phyloP scores from a whole-genome alignment of 495 filamentous ascomycete genomes.

The Trichodelitschia bisporula region DNA sequence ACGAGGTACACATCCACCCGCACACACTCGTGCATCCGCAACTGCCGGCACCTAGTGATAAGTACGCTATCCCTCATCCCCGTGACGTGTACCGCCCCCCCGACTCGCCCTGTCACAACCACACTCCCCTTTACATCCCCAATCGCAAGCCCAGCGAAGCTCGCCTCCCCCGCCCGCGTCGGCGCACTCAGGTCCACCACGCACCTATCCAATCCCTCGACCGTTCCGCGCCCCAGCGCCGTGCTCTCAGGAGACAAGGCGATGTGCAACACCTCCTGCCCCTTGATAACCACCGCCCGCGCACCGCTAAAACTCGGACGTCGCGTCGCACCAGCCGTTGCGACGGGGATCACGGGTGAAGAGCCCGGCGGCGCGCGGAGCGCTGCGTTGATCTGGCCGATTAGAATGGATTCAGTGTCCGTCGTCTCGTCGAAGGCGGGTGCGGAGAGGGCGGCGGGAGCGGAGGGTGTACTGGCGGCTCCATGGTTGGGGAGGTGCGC shows the following conservation, averaged over 20 bases:
- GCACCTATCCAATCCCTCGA: too few relatives aligned
- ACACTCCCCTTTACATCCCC: conserved; percentile 43
- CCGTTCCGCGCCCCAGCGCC: conserved; percentile 11
- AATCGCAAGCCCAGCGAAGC: conserved; percentile 51
- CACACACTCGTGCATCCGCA: conserved; percentile 70
- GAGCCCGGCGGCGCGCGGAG: too few relatives aligned
- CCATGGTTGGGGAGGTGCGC: too few relatives aligned
- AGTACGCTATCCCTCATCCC: conserved; percentile 45
- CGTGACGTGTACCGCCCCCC: conserved; percentile 64
- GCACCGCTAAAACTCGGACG: too few relatives aligned
- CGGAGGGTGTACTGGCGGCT: too few relatives aligned
- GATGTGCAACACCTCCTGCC: conserved; percentile 30
- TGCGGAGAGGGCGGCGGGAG: too few relatives aligned
- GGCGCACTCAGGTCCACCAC: conserved; percentile 57
- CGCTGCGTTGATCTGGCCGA: too few relatives aligned
- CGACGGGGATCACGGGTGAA: too few relatives aligned
- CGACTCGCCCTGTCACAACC: conserved; percentile 50
- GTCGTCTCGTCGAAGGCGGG: too few relatives aligned
- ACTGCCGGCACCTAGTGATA: conserved; percentile 50
- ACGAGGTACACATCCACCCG: conserved; percentile 63
- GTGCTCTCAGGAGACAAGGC: conserved; percentile 28
- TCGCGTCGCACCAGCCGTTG: too few relatives aligned
- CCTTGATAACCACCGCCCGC: too few relatives aligned
- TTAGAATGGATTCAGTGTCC: too few relatives aligned
- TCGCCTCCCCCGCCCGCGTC: conserved; percentile 24